phyloP scores from a whole-genome alignment of 495 filamentous ascomycete species.

The Penicillium taxi region DNA sequence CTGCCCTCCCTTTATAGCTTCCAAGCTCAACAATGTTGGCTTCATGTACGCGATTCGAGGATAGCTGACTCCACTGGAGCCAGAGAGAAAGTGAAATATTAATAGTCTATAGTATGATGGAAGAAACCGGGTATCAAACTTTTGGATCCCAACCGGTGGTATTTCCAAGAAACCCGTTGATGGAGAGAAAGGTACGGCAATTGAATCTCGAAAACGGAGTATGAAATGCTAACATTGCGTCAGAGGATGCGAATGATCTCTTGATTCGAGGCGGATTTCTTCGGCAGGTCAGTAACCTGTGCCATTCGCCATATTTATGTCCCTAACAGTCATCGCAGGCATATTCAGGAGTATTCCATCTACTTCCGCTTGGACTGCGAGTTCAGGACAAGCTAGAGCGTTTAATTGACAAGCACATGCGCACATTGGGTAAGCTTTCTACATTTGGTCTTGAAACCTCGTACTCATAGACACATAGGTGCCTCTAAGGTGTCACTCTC shows the following conservation, averaged over 20 bases:
- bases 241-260: slow-evolving; percentile 63
- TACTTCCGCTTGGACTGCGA: slow-evolving; percentile 80
- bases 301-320: not conserved
- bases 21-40: slow-evolving; percentile 15
- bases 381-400: slow-evolving; percentile 84
- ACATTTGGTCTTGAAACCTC: slow-evolving; percentile 2
- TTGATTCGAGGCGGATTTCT: slow-evolving; percentile 73
- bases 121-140: slow-evolving; percentile 56
- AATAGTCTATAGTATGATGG: slow-evolving; percentile 40
- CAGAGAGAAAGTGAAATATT: slow-evolving; percentile 9
- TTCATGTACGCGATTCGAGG: slow-evolving; percentile 17
- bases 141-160: slow-evolving; percentile 75
- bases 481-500: slow-evolving; percentile 86
- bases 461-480: slow-evolving; percentile 40
- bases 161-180: slow-evolving; percentile 49
- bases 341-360: slow-evolving; percentile 85
- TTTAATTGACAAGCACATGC: slow-evolving; percentile 87
- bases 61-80: slow-evolving; percentile 1
- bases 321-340: slow-evolving; percentile 40
- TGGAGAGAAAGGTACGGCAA: slow-evolving; percentile 33
- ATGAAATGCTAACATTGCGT: slow-evolving; percentile 10
- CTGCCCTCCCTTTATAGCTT: no score
- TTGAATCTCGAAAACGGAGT: not conserved
- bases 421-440: slow-evolving; percentile 49
- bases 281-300: slow-evolving; percentile 49